phyloP scores from a whole-genome alignment of 371 early-diverging fungal species.

The Apophysomyces elegans region DNA sequence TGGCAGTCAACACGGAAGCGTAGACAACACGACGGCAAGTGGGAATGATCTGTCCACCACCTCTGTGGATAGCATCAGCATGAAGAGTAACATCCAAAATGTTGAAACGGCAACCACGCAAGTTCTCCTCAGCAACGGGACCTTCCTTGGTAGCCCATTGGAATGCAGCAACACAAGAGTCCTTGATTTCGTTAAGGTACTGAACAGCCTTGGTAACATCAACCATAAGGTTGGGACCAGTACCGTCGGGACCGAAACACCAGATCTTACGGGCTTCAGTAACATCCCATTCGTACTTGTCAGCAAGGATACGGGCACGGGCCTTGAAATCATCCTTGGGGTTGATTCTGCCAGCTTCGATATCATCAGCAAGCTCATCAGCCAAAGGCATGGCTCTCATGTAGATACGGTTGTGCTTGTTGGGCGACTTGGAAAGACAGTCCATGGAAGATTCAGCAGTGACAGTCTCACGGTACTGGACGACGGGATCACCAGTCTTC shows the following conservation, averaged over 20 bases:
- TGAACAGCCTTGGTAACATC: slow-evolving; percentile 99
- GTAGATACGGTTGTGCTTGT: slow-evolving; percentile 99
- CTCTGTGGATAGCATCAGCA: slow-evolving; percentile 99
- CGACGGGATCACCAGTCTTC: slow-evolving; percentile 95
- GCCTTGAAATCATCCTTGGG: slow-evolving; percentile 97
- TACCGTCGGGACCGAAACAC: slow-evolving; percentile 99
- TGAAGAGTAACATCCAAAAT: slow-evolving; percentile 98
- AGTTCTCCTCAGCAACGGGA: slow-evolving; percentile 92
- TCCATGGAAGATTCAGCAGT: slow-evolving; percentile 80
- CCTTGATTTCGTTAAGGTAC: slow-evolving; percentile 99
- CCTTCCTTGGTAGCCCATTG: slow-evolving; percentile 97
- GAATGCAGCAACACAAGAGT: slow-evolving; percentile 96
- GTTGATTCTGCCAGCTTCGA: slow-evolving; percentile 89
- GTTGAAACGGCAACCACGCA: slow-evolving; percentile 99
- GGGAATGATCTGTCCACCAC: slow-evolving; percentile 98
- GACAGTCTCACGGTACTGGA: slow-evolving; percentile 98
- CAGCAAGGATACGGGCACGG: slow-evolving; percentile 94
- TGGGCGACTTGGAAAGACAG: slow-evolving; percentile 98
- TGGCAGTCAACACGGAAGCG: slow-evolving; percentile 91
- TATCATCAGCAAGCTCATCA: slow-evolving; percentile 85
- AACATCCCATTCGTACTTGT: slow-evolving; percentile 94
- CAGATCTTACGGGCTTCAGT: slow-evolving; percentile 99
- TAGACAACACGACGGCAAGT: slow-evolving; percentile 93
- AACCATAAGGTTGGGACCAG: slow-evolving; percentile 95
- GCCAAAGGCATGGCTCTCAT: slow-evolving; percentile 95